These are phyloP conservation scores for Umbelopsis isabellina DNA, from an alignment of 192 early-diverging fungal species.

Conservation along the genomic window DNA sequence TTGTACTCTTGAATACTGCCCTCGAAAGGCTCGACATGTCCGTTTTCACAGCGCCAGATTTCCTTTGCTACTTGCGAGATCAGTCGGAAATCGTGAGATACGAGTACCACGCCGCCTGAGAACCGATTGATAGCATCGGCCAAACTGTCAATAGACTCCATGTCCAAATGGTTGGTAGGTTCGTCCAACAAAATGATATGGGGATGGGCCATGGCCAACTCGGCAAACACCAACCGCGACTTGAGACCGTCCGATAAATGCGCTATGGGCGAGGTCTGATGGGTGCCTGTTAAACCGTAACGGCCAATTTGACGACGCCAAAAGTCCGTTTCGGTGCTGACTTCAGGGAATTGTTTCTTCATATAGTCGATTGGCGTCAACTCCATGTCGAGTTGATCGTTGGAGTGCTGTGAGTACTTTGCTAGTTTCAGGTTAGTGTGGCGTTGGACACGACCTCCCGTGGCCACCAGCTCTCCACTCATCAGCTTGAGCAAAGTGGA, in stretches of 20 bases:
- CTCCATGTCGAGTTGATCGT: constrained; percentile 88
- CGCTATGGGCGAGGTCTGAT: constrained; percentile 84
- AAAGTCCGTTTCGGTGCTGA: constrained; percentile 76
- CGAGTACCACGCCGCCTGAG: constrained; percentile 92
- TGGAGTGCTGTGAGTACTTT: constrained; percentile 93
- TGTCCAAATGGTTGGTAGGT: constrained; percentile 93
- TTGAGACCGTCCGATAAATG: constrained; percentile 91
- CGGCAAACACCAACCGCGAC: constrained; percentile 92
- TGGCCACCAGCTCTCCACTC: constrained; percentile 82
- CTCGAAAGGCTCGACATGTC: constrained; percentile 70
- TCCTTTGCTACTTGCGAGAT: constrained; percentile 92
- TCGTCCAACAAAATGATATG: constrained; percentile 95
- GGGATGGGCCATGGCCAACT: constrained; percentile 81
- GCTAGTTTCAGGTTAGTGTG: constrained; percentile 91
- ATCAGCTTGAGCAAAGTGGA: constrained; percentile 95
- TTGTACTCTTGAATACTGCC: constrained; percentile 89
- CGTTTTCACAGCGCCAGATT: constrained; percentile 90
- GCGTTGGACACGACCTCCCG: constrained; percentile 77
- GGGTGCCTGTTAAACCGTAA: constrained; percentile 87
- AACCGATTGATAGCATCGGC: constrained; percentile 94
- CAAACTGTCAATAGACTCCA: constrained; percentile 86
- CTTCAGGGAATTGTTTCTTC: constrained; percentile 76
- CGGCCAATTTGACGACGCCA: constrained; percentile 89
- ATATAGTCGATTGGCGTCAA: constrained; percentile 86
- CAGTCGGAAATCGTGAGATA: constrained; percentile 96